Conservation (phyloP, 2,329 filamentous ascomycete genomes). For the Fusarium goolgardi region DNA sequence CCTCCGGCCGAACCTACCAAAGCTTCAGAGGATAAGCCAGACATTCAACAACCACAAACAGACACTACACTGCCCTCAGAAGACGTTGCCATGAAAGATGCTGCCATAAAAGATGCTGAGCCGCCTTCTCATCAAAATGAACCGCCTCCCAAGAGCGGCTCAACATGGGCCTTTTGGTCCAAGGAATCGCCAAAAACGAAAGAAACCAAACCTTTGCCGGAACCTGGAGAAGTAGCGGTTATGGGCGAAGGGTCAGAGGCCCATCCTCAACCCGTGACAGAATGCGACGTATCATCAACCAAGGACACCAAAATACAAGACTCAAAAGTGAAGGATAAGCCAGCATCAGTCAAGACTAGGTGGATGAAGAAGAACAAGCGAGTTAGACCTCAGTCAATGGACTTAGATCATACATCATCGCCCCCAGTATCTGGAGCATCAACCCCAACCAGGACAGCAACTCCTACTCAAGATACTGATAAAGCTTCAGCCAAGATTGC, state of each 20-base stretch:
- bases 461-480: constrained; percentile 33
- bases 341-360: constrained; percentile 45
- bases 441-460: constrained; percentile 35
- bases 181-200: constrained; percentile 61
- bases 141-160: constrained; percentile 63
- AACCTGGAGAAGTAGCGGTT: constrained; percentile 66
- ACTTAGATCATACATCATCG: constrained; percentile 54
- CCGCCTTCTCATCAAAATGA: constrained; percentile 48
- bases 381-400: constrained; percentile 60
- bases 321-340: constrained; percentile 49
- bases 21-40: constrained; percentile 25
- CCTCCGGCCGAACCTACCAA: constrained; percentile 34
- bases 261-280: constrained; percentile 62
- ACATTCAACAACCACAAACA: constrained; percentile 19
- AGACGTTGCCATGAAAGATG: constrained; percentile 60
- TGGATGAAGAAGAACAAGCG: constrained; percentile 59
- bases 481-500: constrained; percentile 28
- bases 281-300: constrained; percentile 56
- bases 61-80: constrained; percentile 44
- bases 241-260: constrained; percentile 68
- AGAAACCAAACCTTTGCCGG: constrained; percentile 51
- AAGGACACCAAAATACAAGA: constrained; percentile 51
- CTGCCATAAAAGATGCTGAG: constrained; percentile 58
- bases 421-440: constrained; percentile 46
- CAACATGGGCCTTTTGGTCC: constrained; percentile 87